Evolutionary conservation across 1,284 basidiomycete genomes (phyloP).

Genomic region (Cerrena zonata): DNA sequence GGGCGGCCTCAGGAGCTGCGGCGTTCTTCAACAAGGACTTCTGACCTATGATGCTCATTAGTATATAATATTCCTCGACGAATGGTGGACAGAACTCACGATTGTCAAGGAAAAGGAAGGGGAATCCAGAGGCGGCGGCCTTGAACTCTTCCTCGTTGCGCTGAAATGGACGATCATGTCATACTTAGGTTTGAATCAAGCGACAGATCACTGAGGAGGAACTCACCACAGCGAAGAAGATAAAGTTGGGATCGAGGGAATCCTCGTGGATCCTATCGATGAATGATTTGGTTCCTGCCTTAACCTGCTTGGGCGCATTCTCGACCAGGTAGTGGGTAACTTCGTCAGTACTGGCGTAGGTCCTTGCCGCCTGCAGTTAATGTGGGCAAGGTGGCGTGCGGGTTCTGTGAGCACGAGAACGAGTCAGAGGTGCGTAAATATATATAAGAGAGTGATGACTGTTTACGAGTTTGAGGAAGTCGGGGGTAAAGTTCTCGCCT

Average conservation of each 20-base stretch:
- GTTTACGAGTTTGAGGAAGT: constrained; percentile 45
- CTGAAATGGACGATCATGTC: constrained; percentile 30
- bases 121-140: constrained; percentile 36
- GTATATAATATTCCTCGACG: not conserved
- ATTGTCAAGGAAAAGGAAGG: constrained; percentile 36
- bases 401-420: constrained; percentile 35
- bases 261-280: constrained; percentile 47
- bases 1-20: constrained; percentile 35
- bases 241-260: constrained; percentile 56
- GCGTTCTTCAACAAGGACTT: constrained; percentile 38
- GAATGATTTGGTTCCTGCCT: constrained; percentile 31
- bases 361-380: constrained; percentile 39
- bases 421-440: not conserved
- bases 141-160: constrained; percentile 48
- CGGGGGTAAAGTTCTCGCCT: constrained; percentile 60
- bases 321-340: constrained; percentile 45
- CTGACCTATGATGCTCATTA: constrained; percentile 28
- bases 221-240: constrained; percentile 41
- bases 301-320: constrained; percentile 36
- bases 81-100: constrained; percentile 34
- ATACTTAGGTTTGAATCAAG: not conserved
- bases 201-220: not conserved
- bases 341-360: constrained; percentile 42
- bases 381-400: constrained; percentile 50
- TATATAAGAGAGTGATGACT: not conserved